Conservation (phyloP, 345 rosid species). For the Salix brachista region DNA sequence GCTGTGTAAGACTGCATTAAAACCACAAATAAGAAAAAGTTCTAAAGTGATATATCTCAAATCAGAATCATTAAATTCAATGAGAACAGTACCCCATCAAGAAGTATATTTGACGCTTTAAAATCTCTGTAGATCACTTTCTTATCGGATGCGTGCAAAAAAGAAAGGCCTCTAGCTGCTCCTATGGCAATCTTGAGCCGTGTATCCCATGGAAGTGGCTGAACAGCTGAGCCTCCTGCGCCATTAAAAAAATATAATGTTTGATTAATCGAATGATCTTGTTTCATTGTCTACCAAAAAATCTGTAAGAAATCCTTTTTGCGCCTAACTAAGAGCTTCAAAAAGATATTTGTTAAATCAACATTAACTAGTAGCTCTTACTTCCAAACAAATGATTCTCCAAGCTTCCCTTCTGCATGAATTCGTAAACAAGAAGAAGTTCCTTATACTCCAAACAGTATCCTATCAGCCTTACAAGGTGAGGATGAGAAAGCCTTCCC, state of each 20-base stretch:
- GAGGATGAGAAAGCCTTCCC: conserved; percentile 82
- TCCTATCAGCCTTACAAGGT: conserved; percentile 79
- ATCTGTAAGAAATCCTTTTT: background rate
- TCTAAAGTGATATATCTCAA: background rate
- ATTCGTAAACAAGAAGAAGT: conserved; percentile 83
- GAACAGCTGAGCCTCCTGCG: conserved; percentile 72
- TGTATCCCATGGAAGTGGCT: conserved; percentile 72
- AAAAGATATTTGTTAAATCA: background rate
- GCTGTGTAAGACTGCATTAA: conserved; percentile 68
- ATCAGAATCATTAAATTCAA: background rate
- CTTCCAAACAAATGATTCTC: conserved; percentile 90
- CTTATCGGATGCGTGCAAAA: conserved; percentile 77
- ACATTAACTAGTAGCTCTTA: conserved; percentile 24
- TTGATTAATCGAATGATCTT: background rate
- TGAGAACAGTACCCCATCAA: conserved; percentile 62
- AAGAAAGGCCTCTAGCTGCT: conserved; percentile 76
- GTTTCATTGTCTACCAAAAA: background rate
- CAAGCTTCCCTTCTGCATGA: conserved; percentile 92
- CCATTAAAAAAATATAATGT: conserved; percentile 3
- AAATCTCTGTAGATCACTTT: conserved; percentile 89
- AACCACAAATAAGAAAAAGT: background rate
- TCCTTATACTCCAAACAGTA: conserved; percentile 76
- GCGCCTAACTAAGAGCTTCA: background rate
- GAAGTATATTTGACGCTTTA: conserved; percentile 86
- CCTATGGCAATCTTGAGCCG: conserved; percentile 76